Percentiles rank a stretch among this genome's conserved stretches.
phyloP scores from a whole-genome alignment of 2,329 filamentous ascomycete species.

The Lachnellula suecica region DNA sequence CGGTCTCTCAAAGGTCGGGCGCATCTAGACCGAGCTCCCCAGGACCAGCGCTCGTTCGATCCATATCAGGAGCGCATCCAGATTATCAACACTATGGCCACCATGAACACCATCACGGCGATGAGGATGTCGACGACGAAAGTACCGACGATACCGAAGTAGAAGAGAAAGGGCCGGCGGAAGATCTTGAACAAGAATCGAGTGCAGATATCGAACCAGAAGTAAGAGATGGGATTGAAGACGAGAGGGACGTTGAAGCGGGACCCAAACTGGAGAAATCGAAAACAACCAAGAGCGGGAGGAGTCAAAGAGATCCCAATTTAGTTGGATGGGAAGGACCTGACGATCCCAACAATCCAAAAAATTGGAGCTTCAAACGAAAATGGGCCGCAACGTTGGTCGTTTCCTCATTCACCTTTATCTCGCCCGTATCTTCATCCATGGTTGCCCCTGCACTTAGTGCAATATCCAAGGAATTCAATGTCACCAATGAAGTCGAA shows the following conservation, averaged over 20 bases:
- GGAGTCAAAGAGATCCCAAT: slow-evolving; percentile 11
- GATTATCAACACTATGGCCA: slow-evolving; percentile 2
- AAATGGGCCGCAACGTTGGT: slow-evolving; percentile 50
- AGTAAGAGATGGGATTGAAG: slow-evolving; percentile 9
- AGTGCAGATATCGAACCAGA: slow-evolving; percentile 7
- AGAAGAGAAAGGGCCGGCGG: neutral
- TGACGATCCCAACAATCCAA: slow-evolving; percentile 15
- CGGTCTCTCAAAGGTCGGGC: no score
- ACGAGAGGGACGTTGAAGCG: slow-evolving; percentile 11
- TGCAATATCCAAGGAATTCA: slow-evolving; percentile 50
- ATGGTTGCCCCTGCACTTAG: slow-evolving; percentile 51
- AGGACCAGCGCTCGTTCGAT: slow-evolving; percentile 9
- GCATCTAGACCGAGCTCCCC: slow-evolving; percentile 10
- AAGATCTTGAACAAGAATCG: slow-evolving; percentile 4
- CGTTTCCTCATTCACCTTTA: slow-evolving; percentile 47
- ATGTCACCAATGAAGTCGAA: slow-evolving; percentile 44
- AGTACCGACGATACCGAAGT: neutral
- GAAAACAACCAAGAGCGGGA: slow-evolving; percentile 1
- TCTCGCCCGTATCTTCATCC: slow-evolving; percentile 49
- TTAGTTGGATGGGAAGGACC: slow-evolving; percentile 17
- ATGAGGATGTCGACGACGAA: neutral
- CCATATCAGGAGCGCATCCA: slow-evolving; percentile 6
- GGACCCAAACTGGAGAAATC: slow-evolving; percentile 8
- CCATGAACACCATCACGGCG: neutral
- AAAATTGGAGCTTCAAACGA: slow-evolving; percentile 11